Percentiles rank a stretch among this genome's conserved stretches.
phyloP scores from a whole-genome alignment of 192 early-diverging fungal genomes.

The Helicostylum pulchrum region DNA sequence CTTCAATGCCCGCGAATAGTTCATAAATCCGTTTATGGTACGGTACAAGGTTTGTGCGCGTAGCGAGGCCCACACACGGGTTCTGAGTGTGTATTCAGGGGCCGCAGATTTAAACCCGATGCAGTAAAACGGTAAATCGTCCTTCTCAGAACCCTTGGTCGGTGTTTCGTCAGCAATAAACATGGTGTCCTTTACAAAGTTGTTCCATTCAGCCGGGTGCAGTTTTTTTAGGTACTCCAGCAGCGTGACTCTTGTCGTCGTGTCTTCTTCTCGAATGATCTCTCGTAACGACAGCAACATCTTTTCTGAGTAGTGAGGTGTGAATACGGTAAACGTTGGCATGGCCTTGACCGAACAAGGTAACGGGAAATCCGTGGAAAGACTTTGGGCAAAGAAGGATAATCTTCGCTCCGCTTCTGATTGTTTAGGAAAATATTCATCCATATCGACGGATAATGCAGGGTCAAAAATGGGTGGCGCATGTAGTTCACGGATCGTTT shows the following conservation, averaged over 20 bases:
- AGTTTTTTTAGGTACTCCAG: constrained; percentile 66
- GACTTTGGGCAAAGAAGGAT: constrained; percentile 70
- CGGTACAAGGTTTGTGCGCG: constrained; percentile 71
- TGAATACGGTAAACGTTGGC: constrained; percentile 69
- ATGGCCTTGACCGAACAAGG: constrained; percentile 63
- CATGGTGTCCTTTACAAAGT: constrained; percentile 76
- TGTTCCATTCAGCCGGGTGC: constrained; percentile 68
- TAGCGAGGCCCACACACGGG: constrained; percentile 71
- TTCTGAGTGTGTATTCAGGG: constrained; percentile 65
- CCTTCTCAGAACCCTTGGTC: constrained; percentile 34
- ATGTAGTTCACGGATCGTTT: constrained; percentile 12
- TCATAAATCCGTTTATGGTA: constrained; percentile 71
- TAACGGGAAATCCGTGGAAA: constrained; percentile 60
- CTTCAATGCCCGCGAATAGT: constrained; percentile 68
- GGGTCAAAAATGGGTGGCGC: constrained; percentile 21
- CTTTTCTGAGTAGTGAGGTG: constrained; percentile 72
- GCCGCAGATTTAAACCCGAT: constrained; percentile 66
- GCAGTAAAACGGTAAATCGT: constrained; percentile 66
- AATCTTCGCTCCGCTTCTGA: constrained; percentile 66
- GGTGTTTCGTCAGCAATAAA: constrained; percentile 55
- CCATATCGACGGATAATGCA: constrained; percentile 41
- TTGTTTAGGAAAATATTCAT: constrained; percentile 47
- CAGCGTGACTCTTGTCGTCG: constrained; percentile 62
- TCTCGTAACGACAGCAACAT: constrained; percentile 66
- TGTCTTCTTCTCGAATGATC: constrained; percentile 70